phyloP scores from a whole-genome alignment of 1,284 basidiomycete genomes.

The Coriolopsis trogii region DNA sequence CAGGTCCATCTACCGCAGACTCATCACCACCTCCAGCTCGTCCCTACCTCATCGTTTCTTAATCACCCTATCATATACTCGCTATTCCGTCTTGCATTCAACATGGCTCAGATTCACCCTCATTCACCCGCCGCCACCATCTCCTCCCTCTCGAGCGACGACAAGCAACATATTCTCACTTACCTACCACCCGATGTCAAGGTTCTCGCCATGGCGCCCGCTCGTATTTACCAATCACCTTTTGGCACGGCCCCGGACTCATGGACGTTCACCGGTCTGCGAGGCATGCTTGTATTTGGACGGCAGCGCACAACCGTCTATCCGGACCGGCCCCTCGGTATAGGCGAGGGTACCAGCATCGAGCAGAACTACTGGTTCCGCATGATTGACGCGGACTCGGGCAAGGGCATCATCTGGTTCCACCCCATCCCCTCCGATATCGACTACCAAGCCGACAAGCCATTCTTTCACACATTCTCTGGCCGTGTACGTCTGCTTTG shows the following conservation, averaged over 20 bases:
- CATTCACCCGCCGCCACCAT: constrained; percentile 22
- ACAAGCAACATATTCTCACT: constrained; percentile 29
- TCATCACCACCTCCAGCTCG: constrained; percentile 1
- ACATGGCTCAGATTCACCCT: constrained; percentile 17
- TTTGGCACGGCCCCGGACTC: constrained; percentile 48
- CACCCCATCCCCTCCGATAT: constrained; percentile 83
- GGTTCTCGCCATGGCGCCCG: constrained; percentile 34
- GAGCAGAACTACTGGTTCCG: constrained; percentile 63
- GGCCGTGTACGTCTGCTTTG: constrained; percentile 66
- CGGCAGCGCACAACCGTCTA: constrained; percentile 51
- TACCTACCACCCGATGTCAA: constrained; percentile 32
- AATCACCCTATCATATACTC: constrained; percentile 1
- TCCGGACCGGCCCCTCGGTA: constrained; percentile 21
- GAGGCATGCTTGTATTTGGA: constrained; percentile 75
- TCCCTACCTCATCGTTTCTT: constrained; percentile 1
- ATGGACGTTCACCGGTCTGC: constrained; percentile 75
- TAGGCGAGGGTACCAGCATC: constrained; percentile 21
- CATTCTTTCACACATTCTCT: constrained; percentile 91
- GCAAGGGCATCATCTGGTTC: constrained; percentile 82
- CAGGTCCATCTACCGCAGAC: background rate
- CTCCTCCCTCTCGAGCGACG: constrained; percentile 27
- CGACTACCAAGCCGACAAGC: constrained; percentile 84
- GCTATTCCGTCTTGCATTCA: background rate
- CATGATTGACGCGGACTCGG: constrained; percentile 71
- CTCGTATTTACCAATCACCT: constrained; percentile 57